Percentiles rank a stretch among this genome's conserved stretches.
phyloP scores from a whole-genome alignment of 257 asterid species.

The Lycium barbarum region DNA sequence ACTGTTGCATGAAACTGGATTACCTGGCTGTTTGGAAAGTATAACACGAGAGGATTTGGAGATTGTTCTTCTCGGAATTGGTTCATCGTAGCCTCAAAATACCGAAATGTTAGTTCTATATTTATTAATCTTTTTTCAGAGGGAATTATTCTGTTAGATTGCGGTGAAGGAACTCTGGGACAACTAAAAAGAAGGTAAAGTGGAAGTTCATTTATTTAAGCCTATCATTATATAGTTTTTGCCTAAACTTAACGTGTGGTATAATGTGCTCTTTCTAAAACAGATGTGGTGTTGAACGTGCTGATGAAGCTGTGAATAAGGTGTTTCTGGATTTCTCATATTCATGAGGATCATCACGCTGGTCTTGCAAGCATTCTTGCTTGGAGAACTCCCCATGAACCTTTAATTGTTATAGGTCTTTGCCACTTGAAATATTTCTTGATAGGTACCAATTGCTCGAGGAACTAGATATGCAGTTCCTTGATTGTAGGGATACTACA shows the following conservation, averaged over 20 bases:
- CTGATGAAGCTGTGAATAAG: slow-evolving; percentile 76
- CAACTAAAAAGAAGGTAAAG: slow-evolving; percentile 87
- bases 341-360: slow-evolving; percentile 94
- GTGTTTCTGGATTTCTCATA: slow-evolving; percentile 94
- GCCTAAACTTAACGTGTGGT: not conserved
- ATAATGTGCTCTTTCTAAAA: not conserved
- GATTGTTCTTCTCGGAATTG: slow-evolving; percentile 92
- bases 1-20: slow-evolving; percentile 52
- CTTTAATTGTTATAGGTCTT: slow-evolving; percentile 78
- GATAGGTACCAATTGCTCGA: slow-evolving; percentile 87
- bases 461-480: slow-evolving; percentile 87
- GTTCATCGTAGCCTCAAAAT: slow-evolving; percentile 97
- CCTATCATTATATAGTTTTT: not conserved
- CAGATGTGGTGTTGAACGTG: slow-evolving; percentile 81
- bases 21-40: slow-evolving; percentile 78
- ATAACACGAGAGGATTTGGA: slow-evolving; percentile 79
- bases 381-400: slow-evolving; percentile 68
- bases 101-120: slow-evolving; percentile 88
- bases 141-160: slow-evolving; percentile 82
- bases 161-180: slow-evolving; percentile 96
- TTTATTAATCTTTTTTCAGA: slow-evolving; percentile 80
- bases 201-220: not conserved
- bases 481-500: slow-evolving; percentile 74
- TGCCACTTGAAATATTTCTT: slow-evolving; percentile 80
- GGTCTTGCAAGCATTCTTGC: slow-evolving; percentile 94